Conservation (phyloP, 2,329 filamentous ascomycete genomes). For the Calycina herbarum region DNA sequence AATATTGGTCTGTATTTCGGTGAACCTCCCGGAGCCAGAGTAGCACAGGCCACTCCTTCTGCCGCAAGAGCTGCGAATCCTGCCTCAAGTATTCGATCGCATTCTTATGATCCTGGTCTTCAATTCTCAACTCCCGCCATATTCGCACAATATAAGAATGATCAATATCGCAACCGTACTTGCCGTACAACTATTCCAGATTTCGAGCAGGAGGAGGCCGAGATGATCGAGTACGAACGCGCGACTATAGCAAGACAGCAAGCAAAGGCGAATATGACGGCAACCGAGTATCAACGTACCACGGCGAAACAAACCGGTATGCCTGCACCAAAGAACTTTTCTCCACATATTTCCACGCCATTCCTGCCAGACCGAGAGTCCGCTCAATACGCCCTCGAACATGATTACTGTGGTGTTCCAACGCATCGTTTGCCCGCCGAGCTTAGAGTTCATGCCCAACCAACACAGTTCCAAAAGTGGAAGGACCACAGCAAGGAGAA, state of each 20-base stretch:
- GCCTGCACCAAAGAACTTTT: background rate
- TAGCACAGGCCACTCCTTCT: background rate
- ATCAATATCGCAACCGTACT: background rate
- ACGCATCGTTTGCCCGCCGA: background rate
- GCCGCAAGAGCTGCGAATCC: background rate
- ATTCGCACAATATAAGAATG: no score
- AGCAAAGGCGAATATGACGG: background rate
- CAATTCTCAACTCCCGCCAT: no score
- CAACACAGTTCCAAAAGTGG: background rate
- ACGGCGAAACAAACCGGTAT: background rate
- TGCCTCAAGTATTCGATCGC: background rate
- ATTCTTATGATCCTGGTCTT: no score
- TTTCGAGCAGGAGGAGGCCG: background rate
- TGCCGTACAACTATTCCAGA: background rate
- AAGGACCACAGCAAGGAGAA: background rate
- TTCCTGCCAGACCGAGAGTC: background rate
- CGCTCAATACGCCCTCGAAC: background rate
- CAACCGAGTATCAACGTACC: background rate
- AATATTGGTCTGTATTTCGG: background rate
- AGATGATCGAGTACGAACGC: background rate
- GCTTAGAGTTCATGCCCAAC: background rate
- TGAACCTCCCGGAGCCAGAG: background rate
- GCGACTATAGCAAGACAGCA: background rate
- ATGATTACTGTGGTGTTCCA: background rate
- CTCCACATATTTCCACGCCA: background rate